Evolutionary conservation across 768 basidiomycete genomes (phyloP).

Genomic region (Trametes cingulata): DNA sequence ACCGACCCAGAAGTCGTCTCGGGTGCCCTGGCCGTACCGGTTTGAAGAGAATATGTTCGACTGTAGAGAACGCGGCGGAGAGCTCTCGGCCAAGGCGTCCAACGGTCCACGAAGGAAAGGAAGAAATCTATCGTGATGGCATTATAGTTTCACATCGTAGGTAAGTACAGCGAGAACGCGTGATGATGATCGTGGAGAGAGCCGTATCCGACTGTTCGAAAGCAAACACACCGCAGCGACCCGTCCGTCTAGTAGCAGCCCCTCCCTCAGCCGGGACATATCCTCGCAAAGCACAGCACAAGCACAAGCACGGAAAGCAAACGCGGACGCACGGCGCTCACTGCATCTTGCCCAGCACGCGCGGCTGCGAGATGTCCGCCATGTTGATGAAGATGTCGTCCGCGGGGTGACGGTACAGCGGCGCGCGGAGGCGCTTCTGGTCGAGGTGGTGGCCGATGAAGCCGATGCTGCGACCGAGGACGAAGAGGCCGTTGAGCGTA

Average conservation of each 20-base stretch:
- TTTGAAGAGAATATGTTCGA: not conserved
- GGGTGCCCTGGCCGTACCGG: too few species aligned
- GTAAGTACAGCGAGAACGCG: constrained; percentile 6
- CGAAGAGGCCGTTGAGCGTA: constrained; percentile 94
- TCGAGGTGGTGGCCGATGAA: constrained; percentile 97
- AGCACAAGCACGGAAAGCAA: not conserved
- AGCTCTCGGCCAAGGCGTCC: too few species aligned
- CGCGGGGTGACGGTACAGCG: constrained; percentile 92
- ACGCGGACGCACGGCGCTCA: constrained; percentile 4
- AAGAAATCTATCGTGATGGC: constrained; percentile 3
- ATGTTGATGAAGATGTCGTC: constrained; percentile 97
- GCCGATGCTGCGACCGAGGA: constrained; percentile 95
- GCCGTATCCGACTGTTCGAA: constrained; percentile 2
- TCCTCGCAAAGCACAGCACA: not conserved
- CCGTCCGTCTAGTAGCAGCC: not conserved
- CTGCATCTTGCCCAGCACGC: constrained; percentile 58
- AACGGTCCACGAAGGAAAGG: not conserved
- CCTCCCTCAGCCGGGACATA: not conserved
- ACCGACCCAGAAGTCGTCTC: too few species aligned
- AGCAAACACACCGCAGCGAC: not conserved
- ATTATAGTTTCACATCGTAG: constrained; percentile 19
- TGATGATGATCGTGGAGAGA: constrained; percentile 2
- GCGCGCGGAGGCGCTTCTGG: constrained; percentile 92
- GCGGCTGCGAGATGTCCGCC: constrained; percentile 80
- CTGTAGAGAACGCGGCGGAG: too few species aligned